phyloP scores from a whole-genome alignment of 305 asterid genomes.

The Petunia hybrid region DNA sequence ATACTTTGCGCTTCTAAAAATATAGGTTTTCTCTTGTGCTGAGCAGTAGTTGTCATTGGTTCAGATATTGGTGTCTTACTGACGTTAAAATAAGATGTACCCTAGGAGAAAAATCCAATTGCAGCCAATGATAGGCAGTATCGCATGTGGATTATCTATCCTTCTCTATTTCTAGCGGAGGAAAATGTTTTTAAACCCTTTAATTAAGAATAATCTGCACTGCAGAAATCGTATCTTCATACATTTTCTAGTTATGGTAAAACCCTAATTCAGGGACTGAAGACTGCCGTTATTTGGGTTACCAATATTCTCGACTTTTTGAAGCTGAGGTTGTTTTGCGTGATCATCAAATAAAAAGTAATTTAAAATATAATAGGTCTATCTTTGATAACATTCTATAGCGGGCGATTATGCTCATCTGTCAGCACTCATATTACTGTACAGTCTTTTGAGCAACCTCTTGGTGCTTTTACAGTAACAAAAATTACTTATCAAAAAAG shows the following conservation, averaged over 20 bases:
- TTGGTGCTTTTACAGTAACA: conserved; percentile 1
- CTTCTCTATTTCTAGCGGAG: conserved; percentile 5
- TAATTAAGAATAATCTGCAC: background rate
- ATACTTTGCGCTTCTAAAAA: background rate
- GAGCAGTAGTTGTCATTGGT: background rate
- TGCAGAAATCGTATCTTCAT: background rate
- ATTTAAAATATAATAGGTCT: background rate
- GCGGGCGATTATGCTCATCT: background rate
- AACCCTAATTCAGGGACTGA: conserved; percentile 13
- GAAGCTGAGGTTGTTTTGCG: background rate
- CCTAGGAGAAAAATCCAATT: background rate
- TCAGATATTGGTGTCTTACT: background rate
- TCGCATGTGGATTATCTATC: background rate
- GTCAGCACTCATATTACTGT: background rate
- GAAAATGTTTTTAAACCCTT: background rate
- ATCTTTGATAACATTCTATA: conserved; percentile 20
- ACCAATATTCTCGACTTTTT: conserved; percentile 15
- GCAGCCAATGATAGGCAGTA: background rate
- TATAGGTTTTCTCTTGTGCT: background rate
- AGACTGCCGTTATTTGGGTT: conserved; percentile 20
- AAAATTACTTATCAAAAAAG: background rate
- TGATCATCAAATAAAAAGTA: conserved; percentile 3
- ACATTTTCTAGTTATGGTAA: background rate
- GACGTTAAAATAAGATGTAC: background rate
- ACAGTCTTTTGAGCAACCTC: conserved; percentile 23